Percentiles rank a stretch among this genome's conserved stretches.
Evolutionary conservation across 306 rosid species (phyloP).

Genomic region (Notholithocarpus densiflorus): DNA sequence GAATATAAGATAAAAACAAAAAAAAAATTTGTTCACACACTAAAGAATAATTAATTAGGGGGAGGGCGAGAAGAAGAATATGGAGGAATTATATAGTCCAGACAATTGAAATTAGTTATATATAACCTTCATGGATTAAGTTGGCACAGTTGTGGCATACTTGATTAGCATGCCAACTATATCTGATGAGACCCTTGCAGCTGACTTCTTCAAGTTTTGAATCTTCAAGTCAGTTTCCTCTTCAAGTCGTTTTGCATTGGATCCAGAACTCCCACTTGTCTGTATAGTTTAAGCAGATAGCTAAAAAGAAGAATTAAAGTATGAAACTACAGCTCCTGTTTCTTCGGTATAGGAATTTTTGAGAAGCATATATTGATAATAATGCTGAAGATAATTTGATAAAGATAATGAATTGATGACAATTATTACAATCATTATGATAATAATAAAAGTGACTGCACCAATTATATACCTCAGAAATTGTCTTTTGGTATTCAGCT

Average conservation of each 20-base stretch:
- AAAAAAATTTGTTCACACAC: too few species aligned
- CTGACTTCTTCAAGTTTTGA: slow-evolving; percentile 36
- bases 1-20: too few species aligned
- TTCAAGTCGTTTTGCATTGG: slow-evolving; percentile 61
- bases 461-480: slow-evolving; percentile 47
- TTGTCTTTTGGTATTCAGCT: slow-evolving; percentile 55
- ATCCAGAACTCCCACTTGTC: slow-evolving; percentile 63
- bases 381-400: too few species aligned
- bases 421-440: background rate
- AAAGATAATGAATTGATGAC: background rate
- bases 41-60: too few species aligned
- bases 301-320: background rate
- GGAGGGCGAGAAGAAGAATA: background rate
- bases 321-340: too few species aligned
- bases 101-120: background rate
- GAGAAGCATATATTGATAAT: too few species aligned
- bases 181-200: slow-evolving; percentile 44
- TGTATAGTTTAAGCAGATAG: slow-evolving; percentile 11
- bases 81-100: background rate
- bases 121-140: slow-evolving; percentile 30
- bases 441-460: background rate
- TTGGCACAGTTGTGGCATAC: slow-evolving; percentile 46
- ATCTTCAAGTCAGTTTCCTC: slow-evolving; percentile 63
- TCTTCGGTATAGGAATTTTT: too few species aligned
- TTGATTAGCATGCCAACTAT: slow-evolving; percentile 63